These are phyloP conservation scores for Eleusine coracana DNA, from an alignment of 176 grass and related monocot genomes.

Conservation along the genomic window DNA sequence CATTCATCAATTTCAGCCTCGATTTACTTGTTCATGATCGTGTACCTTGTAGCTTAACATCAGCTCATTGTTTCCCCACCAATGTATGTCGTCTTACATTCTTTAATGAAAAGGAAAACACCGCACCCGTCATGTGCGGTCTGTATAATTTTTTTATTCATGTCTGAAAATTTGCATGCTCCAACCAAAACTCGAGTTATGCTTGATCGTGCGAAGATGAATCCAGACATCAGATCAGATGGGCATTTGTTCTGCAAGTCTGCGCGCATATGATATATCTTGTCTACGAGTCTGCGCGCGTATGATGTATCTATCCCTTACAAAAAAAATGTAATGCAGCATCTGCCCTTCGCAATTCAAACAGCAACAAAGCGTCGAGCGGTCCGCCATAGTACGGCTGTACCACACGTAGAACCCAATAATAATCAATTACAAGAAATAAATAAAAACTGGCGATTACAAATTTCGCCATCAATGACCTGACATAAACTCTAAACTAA, in stretches of 20 bases:
- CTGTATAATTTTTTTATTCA: constrained; percentile 28
- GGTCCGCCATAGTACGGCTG: no score
- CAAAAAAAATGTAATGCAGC: no score
- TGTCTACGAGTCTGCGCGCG: no score
- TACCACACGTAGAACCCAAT: no score
- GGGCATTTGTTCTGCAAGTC: not conserved
- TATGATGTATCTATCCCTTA: no score
- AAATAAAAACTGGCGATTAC: not conserved
- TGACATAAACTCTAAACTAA: constrained; percentile 16
- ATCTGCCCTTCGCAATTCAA: no score
- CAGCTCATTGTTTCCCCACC: constrained; percentile 51
- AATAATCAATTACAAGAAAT: not conserved
- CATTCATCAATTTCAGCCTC: constrained; percentile 57
- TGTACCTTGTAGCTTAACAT: constrained; percentile 61
- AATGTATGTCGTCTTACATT: constrained; percentile 50
- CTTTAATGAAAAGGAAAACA: constrained; percentile 54
- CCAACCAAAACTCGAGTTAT: not conserved
- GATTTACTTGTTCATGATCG: constrained; percentile 73
- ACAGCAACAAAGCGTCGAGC: no score
- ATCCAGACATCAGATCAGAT: not conserved
- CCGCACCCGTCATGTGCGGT: constrained; percentile 38
- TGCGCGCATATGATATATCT: no score
- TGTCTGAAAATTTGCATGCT: not conserved
- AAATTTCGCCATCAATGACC: not conserved
- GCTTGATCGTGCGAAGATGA: not conserved